Evolutionary conservation across 805 yeast species (phyloP).

Genomic region (Kazachstania taianensis): DNA sequence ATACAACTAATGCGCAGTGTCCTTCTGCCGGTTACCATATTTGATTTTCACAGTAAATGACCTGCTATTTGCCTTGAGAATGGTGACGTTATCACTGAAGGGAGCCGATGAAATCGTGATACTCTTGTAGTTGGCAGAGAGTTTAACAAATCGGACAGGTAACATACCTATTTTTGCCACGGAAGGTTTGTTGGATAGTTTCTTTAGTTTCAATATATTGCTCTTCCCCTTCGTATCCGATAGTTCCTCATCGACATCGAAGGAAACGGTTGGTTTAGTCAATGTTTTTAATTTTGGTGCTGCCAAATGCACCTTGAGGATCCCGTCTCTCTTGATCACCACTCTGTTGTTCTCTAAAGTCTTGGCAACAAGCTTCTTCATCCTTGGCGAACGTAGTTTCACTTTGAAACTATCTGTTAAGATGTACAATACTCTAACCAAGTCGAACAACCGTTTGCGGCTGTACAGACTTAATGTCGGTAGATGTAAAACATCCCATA

Average conservation of each 20-base stretch:
- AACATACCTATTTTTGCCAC: conserved; percentile 22
- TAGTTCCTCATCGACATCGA: background rate
- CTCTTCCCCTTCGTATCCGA: conserved; percentile 12
- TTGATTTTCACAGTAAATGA: conserved; percentile 23
- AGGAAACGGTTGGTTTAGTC: conserved; percentile 5
- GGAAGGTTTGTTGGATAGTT: conserved; percentile 3
- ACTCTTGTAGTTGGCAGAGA: conserved; percentile 28
- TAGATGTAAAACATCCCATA: conserved; percentile 66
- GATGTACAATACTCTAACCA: conserved; percentile 55
- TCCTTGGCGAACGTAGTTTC: conserved; percentile 54
- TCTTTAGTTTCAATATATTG: conserved; percentile 2
- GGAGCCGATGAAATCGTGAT: conserved; percentile 37
- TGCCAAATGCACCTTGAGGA: conserved; percentile 22
- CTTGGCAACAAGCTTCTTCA: conserved; percentile 54
- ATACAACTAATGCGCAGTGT: too few species aligned
- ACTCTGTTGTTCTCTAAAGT: conserved; percentile 43
- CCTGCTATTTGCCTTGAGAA: conserved; percentile 22
- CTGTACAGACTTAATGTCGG: conserved; percentile 49
- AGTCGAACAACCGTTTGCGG: conserved; percentile 51
- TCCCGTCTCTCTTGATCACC: conserved; percentile 47
- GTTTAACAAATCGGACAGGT: conserved; percentile 36
- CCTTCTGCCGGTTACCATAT: too few species aligned
- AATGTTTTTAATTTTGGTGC: conserved; percentile 14
- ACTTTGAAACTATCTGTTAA: conserved; percentile 55
- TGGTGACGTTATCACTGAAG: conserved; percentile 23